phyloP scores from a whole-genome alignment of 163 green algal genomes.

The Scenedesmus sp. region DNA sequence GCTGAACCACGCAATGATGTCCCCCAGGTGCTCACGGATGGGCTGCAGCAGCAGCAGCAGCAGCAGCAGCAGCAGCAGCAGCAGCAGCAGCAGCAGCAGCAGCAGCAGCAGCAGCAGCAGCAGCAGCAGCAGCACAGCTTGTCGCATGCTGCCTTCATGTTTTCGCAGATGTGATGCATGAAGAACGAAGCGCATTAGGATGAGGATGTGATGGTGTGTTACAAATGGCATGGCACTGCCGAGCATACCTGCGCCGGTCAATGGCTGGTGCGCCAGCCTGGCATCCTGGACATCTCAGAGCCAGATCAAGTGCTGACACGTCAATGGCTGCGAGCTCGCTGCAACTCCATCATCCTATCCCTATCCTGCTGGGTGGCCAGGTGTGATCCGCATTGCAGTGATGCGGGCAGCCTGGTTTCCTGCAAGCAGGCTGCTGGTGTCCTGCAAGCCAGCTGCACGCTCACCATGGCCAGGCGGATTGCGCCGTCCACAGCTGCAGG shows the following conservation, averaged over 20 bases:
- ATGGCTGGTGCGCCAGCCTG: neutral
- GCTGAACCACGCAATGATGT: slow-evolving; percentile 3
- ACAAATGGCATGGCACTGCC: too few species aligned
- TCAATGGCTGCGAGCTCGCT: too few species aligned
- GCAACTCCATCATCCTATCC: too few species aligned
- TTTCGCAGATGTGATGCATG: neutral
- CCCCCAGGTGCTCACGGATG: neutral
- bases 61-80: neutral
- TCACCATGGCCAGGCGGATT: neutral
- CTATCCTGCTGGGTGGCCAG: neutral
- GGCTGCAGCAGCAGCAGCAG: neutral
- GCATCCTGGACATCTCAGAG: too few species aligned
- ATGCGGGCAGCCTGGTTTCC: neutral
- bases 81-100: neutral
- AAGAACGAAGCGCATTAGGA: too few species aligned
- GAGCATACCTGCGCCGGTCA: neutral
- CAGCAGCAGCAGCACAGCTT: neutral
- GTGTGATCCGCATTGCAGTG: too few species aligned
- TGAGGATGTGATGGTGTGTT: too few species aligned
- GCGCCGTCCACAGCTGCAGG: neutral
- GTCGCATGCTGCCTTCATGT: neutral
- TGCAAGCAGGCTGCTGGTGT: neutral
- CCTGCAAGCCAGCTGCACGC: neutral
- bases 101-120: neutral
- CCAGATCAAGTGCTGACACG: too few species aligned